Evolutionary conservation across 805 yeast genomes (phyloP), one percentile per base, ranked within the genome.

Genomic region (Danielozyma ontarioensis): DNA sequence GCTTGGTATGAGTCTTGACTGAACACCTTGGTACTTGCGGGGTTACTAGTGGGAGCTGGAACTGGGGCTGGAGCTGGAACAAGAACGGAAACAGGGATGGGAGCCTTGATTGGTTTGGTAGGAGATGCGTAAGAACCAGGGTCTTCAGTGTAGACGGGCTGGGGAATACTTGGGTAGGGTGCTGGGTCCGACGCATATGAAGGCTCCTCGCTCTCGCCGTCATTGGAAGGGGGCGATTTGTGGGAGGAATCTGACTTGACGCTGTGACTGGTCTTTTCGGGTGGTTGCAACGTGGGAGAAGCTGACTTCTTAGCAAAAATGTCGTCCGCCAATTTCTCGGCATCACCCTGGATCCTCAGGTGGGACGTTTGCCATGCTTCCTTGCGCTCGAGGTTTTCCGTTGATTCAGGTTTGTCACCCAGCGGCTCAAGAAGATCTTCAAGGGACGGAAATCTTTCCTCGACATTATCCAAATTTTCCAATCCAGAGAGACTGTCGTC

Each of bases 361-460:
- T 46, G 43, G 25, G 33, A 48, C 21, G 41, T 48, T 32, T 61
- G 57, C 72, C 72, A 65, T 1, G 69, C 65, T 34, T 65, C 70
- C 23, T 51, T 55, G 30, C 39, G 48, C 21, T 54, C 57, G 24
- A 51, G 22, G 12, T 18, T 15, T 15, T 16, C 19, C n/a, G 13
- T 27, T 17, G 11, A 4, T 7, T n/a, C 10, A 13, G 25, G 29
- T n/a, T n/a, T n/a, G n/a, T n/a, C n/a, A n/a, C n/a, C 15, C 14
- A 17, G 22, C 17, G 33, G 40, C 18, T 31, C 39, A 14, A 35
- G 33, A 14, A 59, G 37, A 11, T 56, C 62, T 17, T 69, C 73
- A n/a, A 71, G 45, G 2, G 72, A 64, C 1, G 78, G 82, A 42
- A 65, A 76, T 31, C 80, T 53, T 36, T 70, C 70, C 44, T 73